Base-by-base conservation (phyloP, 495 filamentous ascomycete genomes). In the Talaromyces thailandensis region DNA sequence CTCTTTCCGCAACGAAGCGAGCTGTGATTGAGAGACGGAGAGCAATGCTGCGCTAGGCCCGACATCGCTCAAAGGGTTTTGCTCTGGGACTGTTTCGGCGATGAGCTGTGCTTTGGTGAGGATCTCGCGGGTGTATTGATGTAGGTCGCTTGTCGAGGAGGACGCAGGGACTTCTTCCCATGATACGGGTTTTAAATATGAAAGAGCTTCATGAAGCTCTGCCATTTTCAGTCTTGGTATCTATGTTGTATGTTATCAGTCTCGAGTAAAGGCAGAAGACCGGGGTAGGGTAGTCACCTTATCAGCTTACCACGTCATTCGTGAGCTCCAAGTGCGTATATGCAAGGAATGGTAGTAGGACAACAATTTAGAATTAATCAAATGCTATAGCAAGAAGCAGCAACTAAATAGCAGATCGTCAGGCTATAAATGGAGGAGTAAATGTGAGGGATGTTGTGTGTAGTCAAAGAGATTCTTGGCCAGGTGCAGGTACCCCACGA, bases 41-140 rank as follows among this genome's bases (percentile, higher is more conserved):
- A 43, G 61, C 57, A 24, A 63, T 37, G 29, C 55, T 23, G 29
- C 28, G 4, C 16, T n/a, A 2, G 8, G 35, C 18, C 28, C 28
- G 29, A 35, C 16, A 23, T 57, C 55, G 29, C 60, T 65, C 71
- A 24, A 73, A 67, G 4, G 79, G 75, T 6, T 61, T 61, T 88
- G 88, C 24, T 84, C 76, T 6, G 88, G 88, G 16, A 96, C 82
- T 8, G 92, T 93, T 67, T 92, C 87, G 68, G 90, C 76, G 62
- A 96, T 81, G 37, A 87, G 73, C 51, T 88, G 85, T 23, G 86
- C 85, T 67, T 88, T 71, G 52, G 69, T 68, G 71, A 94, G 88
- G 56, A 84, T 79, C 51, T 83, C 74, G 32, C 85, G 73, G 60
- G 90, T 72, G 66, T 82, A 87, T 25, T 73, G 67, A 32, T 79